Conservation (phyloP, 139 green algal genomes). For the Haematococcus sp. region DNA sequence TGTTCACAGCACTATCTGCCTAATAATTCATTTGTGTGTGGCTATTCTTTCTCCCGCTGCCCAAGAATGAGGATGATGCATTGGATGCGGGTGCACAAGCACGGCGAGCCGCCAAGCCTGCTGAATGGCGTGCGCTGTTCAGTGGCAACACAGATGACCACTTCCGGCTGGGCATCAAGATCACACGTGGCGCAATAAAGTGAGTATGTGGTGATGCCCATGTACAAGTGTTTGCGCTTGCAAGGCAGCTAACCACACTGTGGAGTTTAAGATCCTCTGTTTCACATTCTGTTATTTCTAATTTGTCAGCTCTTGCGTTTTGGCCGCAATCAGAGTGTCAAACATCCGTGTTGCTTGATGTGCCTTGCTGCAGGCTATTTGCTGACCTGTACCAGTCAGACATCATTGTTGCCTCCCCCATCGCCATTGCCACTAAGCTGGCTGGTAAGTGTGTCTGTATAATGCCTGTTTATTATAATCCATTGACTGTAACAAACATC, state of each 20-base stretch:
- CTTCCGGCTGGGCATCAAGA: slow-evolving; percentile 92
- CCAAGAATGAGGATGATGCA: not conserved
- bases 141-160: slow-evolving; percentile 92
- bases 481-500: too few species aligned
- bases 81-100: not conserved
- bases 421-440: slow-evolving; percentile 83
- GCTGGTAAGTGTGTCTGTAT: not conserved
- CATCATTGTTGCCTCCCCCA: slow-evolving; percentile 91
- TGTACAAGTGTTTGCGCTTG: not conserved
- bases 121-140: slow-evolving; percentile 83
- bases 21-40: too few species aligned
- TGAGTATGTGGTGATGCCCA: too few species aligned
- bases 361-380: slow-evolving; percentile 59
- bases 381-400: slow-evolving; percentile 83
- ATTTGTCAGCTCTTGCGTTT: too few species aligned
- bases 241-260: not conserved
- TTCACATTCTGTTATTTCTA: too few species aligned
- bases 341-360: not conserved
- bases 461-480: too few species aligned
- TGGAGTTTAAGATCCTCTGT: too few species aligned
- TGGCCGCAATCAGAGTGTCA: not conserved
- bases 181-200: slow-evolving; percentile 70
- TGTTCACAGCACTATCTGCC: too few species aligned
- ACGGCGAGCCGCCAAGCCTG: slow-evolving; percentile 60
- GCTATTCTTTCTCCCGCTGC: too few species aligned